Base-by-base conservation (phyloP, 1,139 yeast species). In the Yamadazyma membranifaciens region DNA sequence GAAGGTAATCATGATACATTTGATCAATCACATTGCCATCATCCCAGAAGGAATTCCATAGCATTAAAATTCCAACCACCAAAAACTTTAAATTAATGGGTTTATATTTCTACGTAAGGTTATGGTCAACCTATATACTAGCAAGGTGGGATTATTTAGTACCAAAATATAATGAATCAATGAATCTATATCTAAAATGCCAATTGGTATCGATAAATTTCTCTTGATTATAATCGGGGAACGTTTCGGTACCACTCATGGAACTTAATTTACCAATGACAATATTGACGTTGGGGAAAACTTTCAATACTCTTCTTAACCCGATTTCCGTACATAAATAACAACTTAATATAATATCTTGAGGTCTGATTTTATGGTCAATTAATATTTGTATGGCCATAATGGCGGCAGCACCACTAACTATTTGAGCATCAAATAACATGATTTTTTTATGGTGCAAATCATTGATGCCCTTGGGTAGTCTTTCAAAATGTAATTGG, bases 401-500 rank as follows among this genome's bases (percentile, higher is more conserved):
- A 37, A 88, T 86, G 2, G 91, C 83, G 0, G 96, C 96, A 0
- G 96, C 95, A 2, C 98, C 98, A 34, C 95, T 83, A 20, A 88
- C 83, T 37, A 88, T 73, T 59, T 91, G 97, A 0, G 96, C 86
- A 57, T 92, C 98, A 55, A 87, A 78, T 36, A 92, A 63, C 30
- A 92, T 62, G 1, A 87, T 79, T 48, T 75, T 78, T 38, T 71
- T 69, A 33, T 52, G 43, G 1, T 87, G 82, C 1, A 45, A 22
- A 4, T 13, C 29, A 24, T 37, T 39, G 20, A 55, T 38, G 5
- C 54, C 51, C 39, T 26, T 49, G 1, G 77, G 77, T 32, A 92
- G 63, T 24, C 80, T 75, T 50, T 85, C 83, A 24, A 83, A 81
- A 59, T 89, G 97, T 44, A 92, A 67, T 55, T 86, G 92, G 0